Evolutionary conservation across 371 early-diverging fungal species (phyloP), one percentile per base, ranked within the genome.

Genomic region (Actinomucor elegans): DNA sequence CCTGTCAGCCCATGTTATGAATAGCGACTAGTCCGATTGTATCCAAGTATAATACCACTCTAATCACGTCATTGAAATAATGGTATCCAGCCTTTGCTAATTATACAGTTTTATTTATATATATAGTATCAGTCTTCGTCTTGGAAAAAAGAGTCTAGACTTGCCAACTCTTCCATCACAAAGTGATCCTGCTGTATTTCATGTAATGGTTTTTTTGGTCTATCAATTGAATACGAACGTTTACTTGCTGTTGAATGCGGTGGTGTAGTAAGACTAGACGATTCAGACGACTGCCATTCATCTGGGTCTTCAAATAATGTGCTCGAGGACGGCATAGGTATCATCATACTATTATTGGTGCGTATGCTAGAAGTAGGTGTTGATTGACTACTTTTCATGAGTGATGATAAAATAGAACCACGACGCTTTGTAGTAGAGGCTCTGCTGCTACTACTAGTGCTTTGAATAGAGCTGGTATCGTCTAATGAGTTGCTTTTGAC

Each of bases 231-330:
- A 17, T 37, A 18, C 1, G 49, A 27, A n/a, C n/a, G n/a, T n/a
- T n/a, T n/a, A n/a, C n/a, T n/a, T n/a, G n/a, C n/a, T 3, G 57
- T 24, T 23, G 33, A 28, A 49, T 44, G 47, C 8, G 56, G 57
- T 3, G 29, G 54, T 2, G 53, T 57, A 5, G 45, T 34, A n/a
- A 43, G 11, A 10, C 33, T 28, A 23, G 45, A 36, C 9, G 64
- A 47, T 9, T 43, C 43, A 8, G 55, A 45, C 3, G 52, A 32
- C 4, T 41, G 24, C 9, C 45, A 21, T 23, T 66, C 68, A 38
- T 74, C 75, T 14, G 75, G 75, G 42, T 74, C 75, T 48, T 71
- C 71, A 46, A 74, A 74, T 9, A 74, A 36, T 0, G 71, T 74
- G 37, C 68, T 65, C 5, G 64, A 46, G 1, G 68, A 63, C 3